Conservation (phyloP, 345 rosid genomes). For the Microthlaspi erraticum region DNA sequence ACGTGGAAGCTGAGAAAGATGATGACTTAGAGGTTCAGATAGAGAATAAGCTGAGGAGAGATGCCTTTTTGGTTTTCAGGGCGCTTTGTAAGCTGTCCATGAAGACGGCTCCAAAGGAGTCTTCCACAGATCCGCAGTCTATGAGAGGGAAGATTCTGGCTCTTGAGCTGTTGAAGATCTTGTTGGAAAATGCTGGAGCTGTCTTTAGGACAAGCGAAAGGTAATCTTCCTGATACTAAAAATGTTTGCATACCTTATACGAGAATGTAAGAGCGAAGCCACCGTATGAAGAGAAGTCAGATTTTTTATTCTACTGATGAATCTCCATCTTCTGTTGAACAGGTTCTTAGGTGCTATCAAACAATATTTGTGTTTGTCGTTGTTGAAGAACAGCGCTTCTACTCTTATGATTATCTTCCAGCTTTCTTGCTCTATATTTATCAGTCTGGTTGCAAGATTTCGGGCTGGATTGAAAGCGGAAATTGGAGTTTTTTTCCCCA, state of each 20-base stretch:
- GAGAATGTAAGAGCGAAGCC: slow-evolving; percentile 1
- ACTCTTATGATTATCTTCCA: slow-evolving; percentile 95
- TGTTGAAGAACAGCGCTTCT: slow-evolving; percentile 96
- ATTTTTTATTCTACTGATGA: slow-evolving; percentile 27
- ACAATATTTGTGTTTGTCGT: slow-evolving; percentile 87
- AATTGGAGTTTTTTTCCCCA: slow-evolving; percentile 97
- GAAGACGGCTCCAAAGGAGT: slow-evolving; percentile 96
- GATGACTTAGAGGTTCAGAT: slow-evolving; percentile 96
- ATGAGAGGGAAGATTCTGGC: slow-evolving; percentile 99
- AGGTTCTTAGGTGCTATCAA: slow-evolving; percentile 96
- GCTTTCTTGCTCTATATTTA: slow-evolving; percentile 98
- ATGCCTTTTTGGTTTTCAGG: slow-evolving; percentile 93
- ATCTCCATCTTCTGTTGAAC: slow-evolving; percentile 47
- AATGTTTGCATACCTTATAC: slow-evolving; percentile 20
- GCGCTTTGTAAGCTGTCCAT: slow-evolving; percentile 97
- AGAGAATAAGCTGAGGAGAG: slow-evolving; percentile 95
- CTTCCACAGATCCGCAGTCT: slow-evolving; percentile 77
- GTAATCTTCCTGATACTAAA: slow-evolving; percentile 44
- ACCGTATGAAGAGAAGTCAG: not conserved
- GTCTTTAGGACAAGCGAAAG: slow-evolving; percentile 97
- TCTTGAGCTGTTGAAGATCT: slow-evolving; percentile 90
- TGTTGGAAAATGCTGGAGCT: slow-evolving; percentile 98
- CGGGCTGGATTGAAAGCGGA: slow-evolving; percentile 98
- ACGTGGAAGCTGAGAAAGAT: slow-evolving; percentile 80
- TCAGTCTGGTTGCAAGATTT: slow-evolving; percentile 93